Evolutionary conservation across 2,329 filamentous ascomycete genomes (phyloP), one percentile per base, ranked within the genome.

Genomic region (Colletotrichum siamense): DNA sequence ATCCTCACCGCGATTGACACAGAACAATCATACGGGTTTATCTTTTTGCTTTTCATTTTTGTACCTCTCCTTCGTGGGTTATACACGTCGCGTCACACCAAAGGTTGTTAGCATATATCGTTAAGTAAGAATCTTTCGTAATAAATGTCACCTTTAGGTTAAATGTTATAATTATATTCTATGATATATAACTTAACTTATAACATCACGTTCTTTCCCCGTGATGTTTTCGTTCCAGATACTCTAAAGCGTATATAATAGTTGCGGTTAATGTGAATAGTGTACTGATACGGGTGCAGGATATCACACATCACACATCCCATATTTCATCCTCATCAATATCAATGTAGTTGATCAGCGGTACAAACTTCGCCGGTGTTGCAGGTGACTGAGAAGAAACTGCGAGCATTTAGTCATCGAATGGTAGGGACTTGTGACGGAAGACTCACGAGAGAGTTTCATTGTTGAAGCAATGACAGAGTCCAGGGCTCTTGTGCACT

Each of bases 1-100:
- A 68, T 76, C 73, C 73, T 76, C 63, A 73, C 70, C 63, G 63
- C 63, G 69, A 76, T 76, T 73, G 69, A 57, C 7, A 18, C 1
- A 36, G 16, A 8, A 6, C 44, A 68, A 12, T 69, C 69, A 3
- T 5, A 0, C 57, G 69, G 57, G 73, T 30, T 57, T 5, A 49
- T 5, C 5, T 3, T 68, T 73, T 75, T 68, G 12, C 24, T 6
- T 39, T 13, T 39, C 4, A 39, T 57, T 44, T n/a, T 49, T 10
- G 3, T 49, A n/a, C 8, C 39, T n/a, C 9, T 2, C 9, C 5
- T 44, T n/a, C 18, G 9, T 12, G 18, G 18, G 18, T 2, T 12
- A 4, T 44, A 0, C 12, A n/a, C 18, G 9, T 44, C 18, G 39
- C 1, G 39, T 44, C 15, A 10, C 39, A 0, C 2, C 3, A 1